These are phyloP conservation scores for Entomophthora muscae DNA, from an alignment of 371 early-diverging fungal species.

Conservation along the genomic window DNA sequence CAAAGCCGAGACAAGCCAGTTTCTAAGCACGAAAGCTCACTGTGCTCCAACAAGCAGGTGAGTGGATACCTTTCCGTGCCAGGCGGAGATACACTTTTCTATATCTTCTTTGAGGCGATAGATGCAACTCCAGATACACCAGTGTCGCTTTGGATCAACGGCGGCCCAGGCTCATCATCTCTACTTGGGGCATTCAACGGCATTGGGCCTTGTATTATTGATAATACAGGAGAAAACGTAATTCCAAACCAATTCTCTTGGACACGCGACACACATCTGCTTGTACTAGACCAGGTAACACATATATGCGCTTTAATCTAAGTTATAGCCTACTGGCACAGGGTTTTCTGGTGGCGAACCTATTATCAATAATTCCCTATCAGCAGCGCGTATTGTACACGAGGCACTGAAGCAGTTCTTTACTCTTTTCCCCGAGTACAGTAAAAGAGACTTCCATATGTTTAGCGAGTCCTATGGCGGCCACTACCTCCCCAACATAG, in stretches of 20 bases:
- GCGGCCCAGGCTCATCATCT: constrained; percentile 75
- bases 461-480: constrained; percentile 55
- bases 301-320: neutral
- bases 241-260: constrained; percentile 34
- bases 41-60: no score
- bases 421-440: constrained; percentile 39
- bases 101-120: constrained; percentile 57
- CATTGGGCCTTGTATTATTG: constrained; percentile 55
- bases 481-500: constrained; percentile 52
- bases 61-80: neutral
- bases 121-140: constrained; percentile 30
- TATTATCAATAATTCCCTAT: constrained; percentile 23
- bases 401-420: constrained; percentile 59
- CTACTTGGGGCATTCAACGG: constrained; percentile 72
- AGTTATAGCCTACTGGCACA: constrained; percentile 32
- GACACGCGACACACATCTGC: constrained; percentile 48
- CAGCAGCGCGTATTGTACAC: constrained; percentile 48
- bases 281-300: constrained; percentile 49
- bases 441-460: constrained; percentile 28
- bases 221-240: constrained; percentile 31
- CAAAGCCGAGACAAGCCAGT: no score
- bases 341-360: constrained; percentile 50
- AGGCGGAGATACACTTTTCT: constrained; percentile 14
- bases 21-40: no score
- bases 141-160: constrained; percentile 29